Evolutionary conservation across 2,329 filamentous ascomycete genomes (phyloP).

Genomic region (Erysiphe pulchra): DNA sequence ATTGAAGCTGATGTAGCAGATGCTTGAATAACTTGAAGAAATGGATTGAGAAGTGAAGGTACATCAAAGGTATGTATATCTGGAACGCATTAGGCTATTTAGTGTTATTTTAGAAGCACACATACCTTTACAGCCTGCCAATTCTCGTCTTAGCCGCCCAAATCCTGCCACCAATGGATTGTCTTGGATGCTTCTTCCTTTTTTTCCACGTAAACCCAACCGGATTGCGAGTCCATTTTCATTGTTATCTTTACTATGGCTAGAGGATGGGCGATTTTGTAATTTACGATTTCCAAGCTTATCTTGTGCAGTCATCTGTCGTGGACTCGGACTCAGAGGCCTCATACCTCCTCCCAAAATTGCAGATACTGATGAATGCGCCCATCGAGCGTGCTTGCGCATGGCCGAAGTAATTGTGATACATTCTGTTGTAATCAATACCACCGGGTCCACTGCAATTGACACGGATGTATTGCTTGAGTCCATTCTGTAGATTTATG

Average conservation of each 20-base stretch:
- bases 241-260: constrained; percentile 17
- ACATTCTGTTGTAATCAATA: constrained; percentile 91
- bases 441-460: constrained; percentile 73
- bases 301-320: constrained; percentile 16
- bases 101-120: not conserved
- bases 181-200: constrained; percentile 90
- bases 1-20: constrained; percentile 92
- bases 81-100: constrained; percentile 15
- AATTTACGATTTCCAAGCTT: constrained; percentile 6
- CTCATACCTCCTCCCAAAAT: constrained; percentile 54
- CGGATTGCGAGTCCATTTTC: constrained; percentile 45
- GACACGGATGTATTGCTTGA: constrained; percentile 22
- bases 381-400: constrained; percentile 90
- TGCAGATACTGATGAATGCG: constrained; percentile 83
- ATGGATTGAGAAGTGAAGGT: constrained; percentile 69
- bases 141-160: constrained; percentile 63
- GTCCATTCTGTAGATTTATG: no score
- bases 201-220: constrained; percentile 87
- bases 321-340: constrained; percentile 18
- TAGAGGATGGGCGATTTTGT: constrained; percentile 6
- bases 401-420: constrained; percentile 96
- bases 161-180: constrained; percentile 92
- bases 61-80: constrained; percentile 80
- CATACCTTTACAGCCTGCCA: constrained; percentile 60
- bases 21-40: constrained; percentile 86